These are phyloP conservation scores for Ocimum tenuiflorum DNA, from an alignment of 257 asterid species.

Conservation along the genomic window DNA sequence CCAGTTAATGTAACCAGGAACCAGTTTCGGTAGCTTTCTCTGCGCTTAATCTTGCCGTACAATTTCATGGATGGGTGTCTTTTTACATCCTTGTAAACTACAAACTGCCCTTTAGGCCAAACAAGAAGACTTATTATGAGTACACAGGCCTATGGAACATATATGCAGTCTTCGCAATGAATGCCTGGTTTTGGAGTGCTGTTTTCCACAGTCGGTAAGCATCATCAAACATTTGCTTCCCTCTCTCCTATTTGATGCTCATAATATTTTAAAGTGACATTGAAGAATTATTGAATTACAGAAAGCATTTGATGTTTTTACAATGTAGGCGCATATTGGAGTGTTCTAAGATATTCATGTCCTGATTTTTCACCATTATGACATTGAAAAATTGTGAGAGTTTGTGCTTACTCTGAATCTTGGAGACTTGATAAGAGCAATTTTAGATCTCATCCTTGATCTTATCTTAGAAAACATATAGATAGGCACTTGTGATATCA, in stretches of 20 bases:
- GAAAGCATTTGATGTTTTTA: not conserved
- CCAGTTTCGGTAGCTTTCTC: conserved; percentile 89
- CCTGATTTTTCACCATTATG: not conserved
- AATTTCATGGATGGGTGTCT: conserved; percentile 91
- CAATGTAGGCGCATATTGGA: not conserved
- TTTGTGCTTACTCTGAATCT: not conserved
- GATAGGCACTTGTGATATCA: not conserved
- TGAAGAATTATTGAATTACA: not conserved
- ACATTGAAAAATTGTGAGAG: not conserved
- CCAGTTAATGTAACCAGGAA: conserved; percentile 43
- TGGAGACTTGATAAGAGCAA: too few species aligned
- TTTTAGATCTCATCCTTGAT: not conserved
- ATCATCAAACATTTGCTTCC: not conserved
- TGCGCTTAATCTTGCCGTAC: conserved; percentile 78
- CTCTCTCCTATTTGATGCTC: not conserved
- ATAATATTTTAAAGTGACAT: not conserved
- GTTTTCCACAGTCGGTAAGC: conserved; percentile 78
- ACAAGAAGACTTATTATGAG: conserved; percentile 62
- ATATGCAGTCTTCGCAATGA: conserved; percentile 69
- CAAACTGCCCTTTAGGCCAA: conserved; percentile 59
- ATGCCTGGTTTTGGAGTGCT: conserved; percentile 82
- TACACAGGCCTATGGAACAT: conserved; percentile 80
- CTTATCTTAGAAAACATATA: not conserved
- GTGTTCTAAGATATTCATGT: not conserved
- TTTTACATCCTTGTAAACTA: conserved; percentile 74